Evolutionary conservation across 2,329 filamentous ascomycete genomes (phyloP).

Genomic region (Metarhizium brunneum): DNA sequence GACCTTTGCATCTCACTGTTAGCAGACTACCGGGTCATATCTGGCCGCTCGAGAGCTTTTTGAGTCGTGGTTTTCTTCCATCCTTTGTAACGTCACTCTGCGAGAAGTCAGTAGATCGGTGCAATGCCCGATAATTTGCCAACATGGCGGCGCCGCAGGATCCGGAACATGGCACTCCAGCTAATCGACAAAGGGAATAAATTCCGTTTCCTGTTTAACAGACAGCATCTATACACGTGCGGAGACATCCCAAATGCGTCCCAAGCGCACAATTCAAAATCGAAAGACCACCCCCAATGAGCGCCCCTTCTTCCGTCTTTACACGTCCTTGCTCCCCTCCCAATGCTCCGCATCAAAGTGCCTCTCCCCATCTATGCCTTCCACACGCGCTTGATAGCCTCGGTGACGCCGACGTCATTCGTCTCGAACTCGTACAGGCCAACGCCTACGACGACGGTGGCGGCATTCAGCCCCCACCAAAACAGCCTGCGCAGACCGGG

Average conservation of each 20-base stretch:
- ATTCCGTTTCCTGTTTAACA: slow-evolving; percentile 6
- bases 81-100: not conserved
- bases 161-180: not conserved
- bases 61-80: not conserved
- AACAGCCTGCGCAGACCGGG: slow-evolving; percentile 58
- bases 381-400: slow-evolving; percentile 84
- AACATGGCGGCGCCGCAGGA: not conserved
- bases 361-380: slow-evolving; percentile 48
- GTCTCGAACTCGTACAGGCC: slow-evolving; percentile 99
- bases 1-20: too few relatives aligned
- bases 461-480: slow-evolving; percentile 70
- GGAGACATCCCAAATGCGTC: not conserved
- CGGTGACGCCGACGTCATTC: slow-evolving; percentile 90
- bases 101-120: not conserved
- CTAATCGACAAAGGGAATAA: slow-evolving; percentile 6
- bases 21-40: not conserved
- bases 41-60: not conserved
- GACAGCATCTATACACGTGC: slow-evolving; percentile 12
- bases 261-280: not conserved
- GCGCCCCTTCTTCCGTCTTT: not conserved
- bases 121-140: not conserved
- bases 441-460: slow-evolving; percentile 72
- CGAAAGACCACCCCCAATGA: not conserved
- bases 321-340: not conserved
- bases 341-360: not conserved